Percentiles rank a stretch among this genome's conserved stretches.
These are phyloP conservation scores for Hymenoscyphus infarciens DNA, from an alignment of 2,329 filamentous ascomycete species.

Conservation along the genomic window DNA sequence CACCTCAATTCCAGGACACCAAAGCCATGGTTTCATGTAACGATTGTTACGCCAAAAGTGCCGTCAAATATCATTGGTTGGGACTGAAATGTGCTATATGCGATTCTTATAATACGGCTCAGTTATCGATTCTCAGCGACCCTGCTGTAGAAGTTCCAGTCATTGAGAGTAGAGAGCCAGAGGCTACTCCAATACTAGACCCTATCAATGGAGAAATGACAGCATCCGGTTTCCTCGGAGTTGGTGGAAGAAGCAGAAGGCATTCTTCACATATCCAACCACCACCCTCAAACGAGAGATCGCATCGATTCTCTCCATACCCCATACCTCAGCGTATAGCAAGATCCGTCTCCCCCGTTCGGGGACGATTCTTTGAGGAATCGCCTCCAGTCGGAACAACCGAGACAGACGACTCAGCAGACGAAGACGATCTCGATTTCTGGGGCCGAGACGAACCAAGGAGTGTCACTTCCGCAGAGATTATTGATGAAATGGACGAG, in stretches of 20 bases:
- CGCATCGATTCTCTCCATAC: constrained; percentile 28
- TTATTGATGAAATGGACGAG: constrained; percentile 29
- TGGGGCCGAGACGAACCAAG: constrained; percentile 45
- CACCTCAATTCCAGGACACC: constrained; percentile 72
- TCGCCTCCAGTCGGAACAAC: constrained; percentile 37
- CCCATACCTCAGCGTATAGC: constrained; percentile 28
- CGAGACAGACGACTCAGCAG: constrained; percentile 45
- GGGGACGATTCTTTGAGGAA: constrained; percentile 32
- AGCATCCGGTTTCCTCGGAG: constrained; percentile 14
- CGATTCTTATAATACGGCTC: constrained; percentile 65
- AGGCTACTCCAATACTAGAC: constrained; percentile 20
- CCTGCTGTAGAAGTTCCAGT: constrained; percentile 29
- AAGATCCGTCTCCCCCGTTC: constrained; percentile 35
- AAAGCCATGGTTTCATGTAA: constrained; percentile 87
- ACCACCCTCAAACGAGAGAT: constrained; percentile 11
- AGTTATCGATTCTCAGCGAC: constrained; percentile 56
- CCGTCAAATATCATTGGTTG: constrained; percentile 89
- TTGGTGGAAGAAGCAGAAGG: constrained; percentile 26
- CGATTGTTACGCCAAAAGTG: constrained; percentile 85
- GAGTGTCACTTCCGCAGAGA: constrained; percentile 28
- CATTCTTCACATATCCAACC: constrained; percentile 32
- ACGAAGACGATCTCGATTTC: constrained; percentile 48
- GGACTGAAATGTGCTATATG: constrained; percentile 82
- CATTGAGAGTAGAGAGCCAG: constrained; percentile 25
- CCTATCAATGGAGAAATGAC: constrained; percentile 19